Evolutionary conservation across 2,329 filamentous ascomycete genomes (phyloP).

Genomic region (Colletotrichum paranaense): DNA sequence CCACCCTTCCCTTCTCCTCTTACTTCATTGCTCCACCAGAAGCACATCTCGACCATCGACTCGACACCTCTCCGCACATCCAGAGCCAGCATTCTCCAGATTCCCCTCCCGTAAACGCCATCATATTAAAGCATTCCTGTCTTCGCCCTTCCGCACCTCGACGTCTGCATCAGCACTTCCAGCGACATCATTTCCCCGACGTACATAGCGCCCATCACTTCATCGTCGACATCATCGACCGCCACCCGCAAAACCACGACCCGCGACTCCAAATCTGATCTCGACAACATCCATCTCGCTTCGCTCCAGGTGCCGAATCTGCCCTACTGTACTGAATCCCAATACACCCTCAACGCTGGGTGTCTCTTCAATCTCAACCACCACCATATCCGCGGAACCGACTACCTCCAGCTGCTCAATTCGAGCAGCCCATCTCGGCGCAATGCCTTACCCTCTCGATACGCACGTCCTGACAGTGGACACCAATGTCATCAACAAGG

Average conservation of each 20-base stretch:
- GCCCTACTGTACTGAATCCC: background rate
- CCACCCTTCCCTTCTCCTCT: conserved; percentile 31
- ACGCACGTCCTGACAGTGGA: conserved; percentile 92
- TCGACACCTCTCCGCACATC: conserved; percentile 8
- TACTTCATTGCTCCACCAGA: conserved; percentile 36
- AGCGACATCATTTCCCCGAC: conserved; percentile 1
- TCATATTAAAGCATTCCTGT: conserved; percentile 25
- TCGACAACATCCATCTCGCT: background rate
- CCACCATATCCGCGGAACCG: conserved; percentile 39
- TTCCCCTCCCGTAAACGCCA: conserved; percentile 5
- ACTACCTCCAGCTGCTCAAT: conserved; percentile 45
- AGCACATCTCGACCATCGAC: conserved; percentile 10
- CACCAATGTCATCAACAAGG: conserved; percentile 90
- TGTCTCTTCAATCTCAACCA: conserved; percentile 37
- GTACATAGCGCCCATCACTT: background rate
- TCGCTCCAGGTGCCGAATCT: conserved; percentile 27
- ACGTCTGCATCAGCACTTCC: background rate
- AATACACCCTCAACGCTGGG: conserved; percentile 4
- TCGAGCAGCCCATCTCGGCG: conserved; percentile 50
- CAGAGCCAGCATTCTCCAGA: conserved; percentile 24
- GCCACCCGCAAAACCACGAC: background rate
- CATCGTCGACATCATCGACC: conserved; percentile 16
- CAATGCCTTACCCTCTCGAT: conserved; percentile 86
- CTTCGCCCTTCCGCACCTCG: conserved; percentile 9
- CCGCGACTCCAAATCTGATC: background rate